Evolutionary conservation across 2,329 filamentous ascomycete genomes (phyloP).

Genomic region (Hirsutella minnesotensis): DNA sequence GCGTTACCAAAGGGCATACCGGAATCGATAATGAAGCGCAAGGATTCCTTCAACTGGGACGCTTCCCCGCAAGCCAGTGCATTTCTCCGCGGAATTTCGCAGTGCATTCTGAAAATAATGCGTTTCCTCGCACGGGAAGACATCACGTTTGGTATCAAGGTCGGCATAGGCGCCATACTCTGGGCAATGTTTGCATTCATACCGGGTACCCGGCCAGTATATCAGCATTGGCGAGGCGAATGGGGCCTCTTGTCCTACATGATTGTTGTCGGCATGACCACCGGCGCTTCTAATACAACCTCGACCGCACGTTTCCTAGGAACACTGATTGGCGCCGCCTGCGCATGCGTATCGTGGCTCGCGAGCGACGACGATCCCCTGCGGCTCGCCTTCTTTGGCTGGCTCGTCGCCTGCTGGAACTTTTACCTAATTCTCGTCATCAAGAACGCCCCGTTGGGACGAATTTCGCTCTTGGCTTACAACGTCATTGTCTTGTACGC

Average conservation of each 20-base stretch:
- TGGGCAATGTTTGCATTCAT: conserved; percentile 88
- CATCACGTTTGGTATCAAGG: conserved; percentile 75
- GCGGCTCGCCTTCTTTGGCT: conserved; percentile 69
- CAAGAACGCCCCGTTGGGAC: conserved; percentile 78
- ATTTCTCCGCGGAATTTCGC: conserved; percentile 31
- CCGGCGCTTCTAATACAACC: conserved; percentile 90
- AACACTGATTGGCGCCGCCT: conserved; percentile 68
- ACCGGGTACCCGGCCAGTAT: conserved; percentile 62
- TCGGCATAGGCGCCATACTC: conserved; percentile 77
- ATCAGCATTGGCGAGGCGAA: conserved; percentile 83
- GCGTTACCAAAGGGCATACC: conserved; percentile 45
- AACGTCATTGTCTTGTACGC: conserved; percentile 92
- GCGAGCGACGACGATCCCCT: conserved; percentile 62
- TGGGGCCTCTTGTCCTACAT: conserved; percentile 96
- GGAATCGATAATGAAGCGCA: conserved; percentile 36
- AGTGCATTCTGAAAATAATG: conserved; percentile 30
- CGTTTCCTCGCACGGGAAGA: conserved; percentile 42
- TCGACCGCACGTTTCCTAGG: conserved; percentile 77
- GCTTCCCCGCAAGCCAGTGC: conserved; percentile 35
- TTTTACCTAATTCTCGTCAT: conserved; percentile 83
- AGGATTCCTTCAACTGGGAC: conserved; percentile 44
- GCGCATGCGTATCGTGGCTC: conserved; percentile 69
- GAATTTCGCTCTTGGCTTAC: conserved; percentile 91
- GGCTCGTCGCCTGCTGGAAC: conserved; percentile 67
- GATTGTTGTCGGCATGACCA: conserved; percentile 96